These are phyloP conservation scores for Entomortierella parvispora DNA, from an alignment of 192 early-diverging fungal genomes.

Conservation along the genomic window DNA sequence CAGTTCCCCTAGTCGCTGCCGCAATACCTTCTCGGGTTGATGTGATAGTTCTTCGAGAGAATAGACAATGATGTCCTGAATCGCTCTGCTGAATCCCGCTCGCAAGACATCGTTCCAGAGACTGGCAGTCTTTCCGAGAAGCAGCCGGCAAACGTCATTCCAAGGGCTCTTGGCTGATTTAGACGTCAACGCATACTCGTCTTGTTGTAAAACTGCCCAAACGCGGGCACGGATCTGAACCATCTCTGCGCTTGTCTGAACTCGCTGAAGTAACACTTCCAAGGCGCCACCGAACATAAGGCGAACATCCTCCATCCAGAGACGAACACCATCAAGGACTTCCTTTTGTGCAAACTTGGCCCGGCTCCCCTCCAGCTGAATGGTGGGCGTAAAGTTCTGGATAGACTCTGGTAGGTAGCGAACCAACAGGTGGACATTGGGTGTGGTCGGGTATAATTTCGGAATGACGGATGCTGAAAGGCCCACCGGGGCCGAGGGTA, in stretches of 20 bases:
- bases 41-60: slow-evolving; percentile 43
- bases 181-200: slow-evolving; percentile 39
- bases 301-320: slow-evolving; percentile 51
- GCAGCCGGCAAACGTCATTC: slow-evolving; percentile 37
- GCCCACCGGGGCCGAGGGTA: slow-evolving; percentile 3
- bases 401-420: slow-evolving; percentile 65
- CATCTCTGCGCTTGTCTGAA: slow-evolving; percentile 36
- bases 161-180: slow-evolving; percentile 6
- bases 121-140: slow-evolving; percentile 51
- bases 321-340: slow-evolving; percentile 20
- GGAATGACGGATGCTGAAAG: slow-evolving; percentile 21
- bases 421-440: slow-evolving; percentile 65
- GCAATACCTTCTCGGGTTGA: slow-evolving; percentile 53
- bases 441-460: slow-evolving; percentile 62
- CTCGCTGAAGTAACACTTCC: slow-evolving; percentile 36
- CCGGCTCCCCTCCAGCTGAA: slow-evolving; percentile 39
- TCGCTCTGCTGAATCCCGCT: slow-evolving; percentile 48
- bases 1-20: slow-evolving; percentile 44
- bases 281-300: slow-evolving; percentile 33
- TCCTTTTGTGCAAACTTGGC: slow-evolving; percentile 49
- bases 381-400: slow-evolving; percentile 62
- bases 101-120: slow-evolving; percentile 58
- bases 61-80: slow-evolving; percentile 50
- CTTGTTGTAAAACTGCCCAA: slow-evolving; percentile 47
- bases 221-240: slow-evolving; percentile 50